Evolutionary conservation across 345 rosid genomes (phyloP).

Genomic region (Euphorbia peplus): DNA sequence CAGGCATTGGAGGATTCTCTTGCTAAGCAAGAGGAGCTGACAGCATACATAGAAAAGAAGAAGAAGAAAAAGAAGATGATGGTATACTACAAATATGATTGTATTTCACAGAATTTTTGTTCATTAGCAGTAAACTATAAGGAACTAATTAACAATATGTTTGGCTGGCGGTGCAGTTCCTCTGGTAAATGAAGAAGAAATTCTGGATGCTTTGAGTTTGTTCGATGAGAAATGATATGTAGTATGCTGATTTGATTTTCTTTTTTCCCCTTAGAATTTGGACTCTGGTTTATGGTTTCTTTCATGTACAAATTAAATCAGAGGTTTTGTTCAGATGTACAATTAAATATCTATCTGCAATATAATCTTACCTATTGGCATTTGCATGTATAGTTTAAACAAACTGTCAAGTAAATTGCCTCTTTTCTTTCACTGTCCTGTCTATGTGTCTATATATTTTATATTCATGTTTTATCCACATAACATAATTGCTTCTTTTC

Average conservation of each 20-base stretch:
- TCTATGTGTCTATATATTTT: neutral
- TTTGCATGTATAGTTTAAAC: neutral
- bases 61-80: conserved; percentile 73
- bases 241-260: conserved; percentile 17
- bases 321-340: conserved; percentile 17
- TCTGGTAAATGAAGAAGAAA: conserved; percentile 35
- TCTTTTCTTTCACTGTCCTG: conserved; percentile 1
- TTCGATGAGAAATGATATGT: conserved; percentile 14
- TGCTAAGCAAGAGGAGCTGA: conserved; percentile 63
- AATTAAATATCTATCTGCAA: neutral
- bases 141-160: conserved; percentile 7
- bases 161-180: conserved; percentile 36
- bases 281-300: conserved; percentile 20
- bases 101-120: neutral
- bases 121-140: neutral
- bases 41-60: conserved; percentile 77
- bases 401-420: neutral
- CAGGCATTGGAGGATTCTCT: conserved; percentile 84
- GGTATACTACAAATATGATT: conserved; percentile 18
- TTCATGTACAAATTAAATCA: conserved; percentile 20
- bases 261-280: conserved; percentile 14
- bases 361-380: neutral
- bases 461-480: neutral
- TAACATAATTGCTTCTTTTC: neutral
- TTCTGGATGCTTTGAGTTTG: conserved; percentile 19